Conservation (phyloP, 2,329 filamentous ascomycete species). For the Scopulariopsis brevicaulis region DNA sequence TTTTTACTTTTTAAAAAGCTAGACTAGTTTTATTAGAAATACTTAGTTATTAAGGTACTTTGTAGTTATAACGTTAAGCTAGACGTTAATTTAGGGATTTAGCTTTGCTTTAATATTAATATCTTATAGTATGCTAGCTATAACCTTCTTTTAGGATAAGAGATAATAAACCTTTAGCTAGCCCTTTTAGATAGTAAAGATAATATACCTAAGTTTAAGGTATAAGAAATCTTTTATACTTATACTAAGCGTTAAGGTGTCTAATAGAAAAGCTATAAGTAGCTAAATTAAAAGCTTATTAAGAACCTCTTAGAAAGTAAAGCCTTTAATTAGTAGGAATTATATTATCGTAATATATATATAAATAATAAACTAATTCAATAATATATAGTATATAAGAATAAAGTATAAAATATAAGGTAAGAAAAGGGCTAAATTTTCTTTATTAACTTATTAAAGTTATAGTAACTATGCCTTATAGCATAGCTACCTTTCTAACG, state of each 20-base stretch:
- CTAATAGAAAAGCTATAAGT: too few relatives aligned
- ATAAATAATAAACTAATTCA: too few relatives aligned
- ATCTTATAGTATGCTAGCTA: not conserved
- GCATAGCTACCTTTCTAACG: too few relatives aligned
- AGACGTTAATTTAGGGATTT: not conserved
- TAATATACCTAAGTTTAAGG: not conserved
- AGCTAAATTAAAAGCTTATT: too few relatives aligned
- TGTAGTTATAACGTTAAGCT: not conserved
- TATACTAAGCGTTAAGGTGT: not conserved
- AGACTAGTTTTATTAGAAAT: slow-evolving; percentile 2
- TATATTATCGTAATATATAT: too few relatives aligned
- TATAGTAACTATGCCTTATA: too few relatives aligned
- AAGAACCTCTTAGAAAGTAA: too few relatives aligned
- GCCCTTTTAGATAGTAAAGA: not conserved
- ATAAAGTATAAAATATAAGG: too few relatives aligned
- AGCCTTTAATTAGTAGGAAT: too few relatives aligned
- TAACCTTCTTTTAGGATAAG: not conserved
- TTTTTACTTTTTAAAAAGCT: not conserved
- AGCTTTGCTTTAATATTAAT: not conserved
- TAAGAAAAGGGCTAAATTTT: too few relatives aligned
- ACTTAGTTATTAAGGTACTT: not conserved
- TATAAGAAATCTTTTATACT: not conserved
- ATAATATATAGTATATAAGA: too few relatives aligned
- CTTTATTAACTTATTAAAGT: too few relatives aligned
- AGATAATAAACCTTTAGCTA: not conserved